Evolutionary conservation across 192 early-diverging fungal species (phyloP), one percentile per base, ranked within the genome.

Genomic region (Entomortierella chlamydospora): DNA sequence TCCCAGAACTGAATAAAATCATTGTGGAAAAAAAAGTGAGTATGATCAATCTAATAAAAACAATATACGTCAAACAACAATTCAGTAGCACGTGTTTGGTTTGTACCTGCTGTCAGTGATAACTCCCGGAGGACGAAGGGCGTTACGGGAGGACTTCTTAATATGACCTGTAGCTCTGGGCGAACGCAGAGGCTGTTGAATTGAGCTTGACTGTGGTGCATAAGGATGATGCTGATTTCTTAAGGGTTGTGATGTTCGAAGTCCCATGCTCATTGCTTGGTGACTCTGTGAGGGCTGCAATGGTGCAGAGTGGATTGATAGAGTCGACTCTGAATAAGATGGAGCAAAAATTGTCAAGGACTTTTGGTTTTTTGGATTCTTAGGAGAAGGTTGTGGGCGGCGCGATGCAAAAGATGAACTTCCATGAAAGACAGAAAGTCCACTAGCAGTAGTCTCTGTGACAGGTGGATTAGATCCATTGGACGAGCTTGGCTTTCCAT

Each of bases 291-390:
- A 83, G 2, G 86, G 79, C 45, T 83, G 82, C 47, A 87, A 39
- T 22, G 86, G 86, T 43, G 86, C 86, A 39, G 86, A 85, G n/a
- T 82, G 80, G 22, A 87, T 83, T 2, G 78, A 81, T 9, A 80
- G 47, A 3, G 71, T 39, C 11, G 83, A 81, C 22, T 86, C 83
- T 56, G 69, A 71, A 37, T 87, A 87, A 3, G 86, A 82, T 2
- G 86, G 86, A 11, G 86, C 76, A 73, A 73, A 83, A 54, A 87
- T 87, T 4, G 86, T 85, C 33, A 87, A 43, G 20, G 83, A 82
- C 43, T 83, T 81, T 53, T 82, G 73, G 45, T 87, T 85, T 45
- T 85, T 85, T 6, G 76, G 65, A 15, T 85, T 82, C 69, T 68
- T 81, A 12, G 84, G 84, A 13, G 84, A 81, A 22, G 82, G 67